Evolutionary conservation across 2,329 filamentous ascomycete genomes (phyloP).

Genomic region (Colletotrichum brevisporum): DNA sequence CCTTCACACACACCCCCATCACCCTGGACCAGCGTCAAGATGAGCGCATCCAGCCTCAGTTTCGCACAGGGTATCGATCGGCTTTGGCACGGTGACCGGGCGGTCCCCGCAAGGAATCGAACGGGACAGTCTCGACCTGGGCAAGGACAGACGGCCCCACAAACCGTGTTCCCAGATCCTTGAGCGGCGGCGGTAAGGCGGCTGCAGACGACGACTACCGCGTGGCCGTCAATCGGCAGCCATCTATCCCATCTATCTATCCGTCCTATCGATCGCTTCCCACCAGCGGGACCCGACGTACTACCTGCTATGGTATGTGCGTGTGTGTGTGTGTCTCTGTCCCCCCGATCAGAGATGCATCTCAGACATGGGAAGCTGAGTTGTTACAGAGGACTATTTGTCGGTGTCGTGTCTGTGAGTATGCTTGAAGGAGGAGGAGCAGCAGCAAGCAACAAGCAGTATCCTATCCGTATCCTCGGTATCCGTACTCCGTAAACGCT

Average conservation of each 20-base stretch:
- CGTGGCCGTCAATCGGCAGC: slow-evolving; percentile 33
- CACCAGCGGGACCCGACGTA: slow-evolving; percentile 16
- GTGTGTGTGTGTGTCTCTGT: slow-evolving; percentile 15
- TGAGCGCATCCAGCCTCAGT: slow-evolving; percentile 26
- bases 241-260: slow-evolving; percentile 7
- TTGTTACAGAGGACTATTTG: background rate
- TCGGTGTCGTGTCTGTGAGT: no score
- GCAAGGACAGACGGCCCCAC: slow-evolving; percentile 34
- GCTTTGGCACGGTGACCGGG: slow-evolving; percentile 26
- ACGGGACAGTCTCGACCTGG: slow-evolving; percentile 23
- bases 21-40: slow-evolving; percentile 21
- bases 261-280: slow-evolving; percentile 23
- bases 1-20: background rate
- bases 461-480: no score
- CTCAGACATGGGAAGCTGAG: slow-evolving; percentile 25
- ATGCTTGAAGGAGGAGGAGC: no score
- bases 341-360: slow-evolving; percentile 37
- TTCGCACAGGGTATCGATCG: background rate
- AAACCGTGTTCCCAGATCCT: slow-evolving; percentile 40
- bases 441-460: no score
- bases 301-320: no score
- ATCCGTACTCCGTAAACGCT: no score
- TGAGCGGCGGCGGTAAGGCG: slow-evolving; percentile 37
- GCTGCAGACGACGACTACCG: slow-evolving; percentile 41
- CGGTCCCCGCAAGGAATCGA: slow-evolving; percentile 35